phyloP scores from a whole-genome alignment of 2,329 filamentous ascomycete genomes.

The Helminthosporium solani region DNA sequence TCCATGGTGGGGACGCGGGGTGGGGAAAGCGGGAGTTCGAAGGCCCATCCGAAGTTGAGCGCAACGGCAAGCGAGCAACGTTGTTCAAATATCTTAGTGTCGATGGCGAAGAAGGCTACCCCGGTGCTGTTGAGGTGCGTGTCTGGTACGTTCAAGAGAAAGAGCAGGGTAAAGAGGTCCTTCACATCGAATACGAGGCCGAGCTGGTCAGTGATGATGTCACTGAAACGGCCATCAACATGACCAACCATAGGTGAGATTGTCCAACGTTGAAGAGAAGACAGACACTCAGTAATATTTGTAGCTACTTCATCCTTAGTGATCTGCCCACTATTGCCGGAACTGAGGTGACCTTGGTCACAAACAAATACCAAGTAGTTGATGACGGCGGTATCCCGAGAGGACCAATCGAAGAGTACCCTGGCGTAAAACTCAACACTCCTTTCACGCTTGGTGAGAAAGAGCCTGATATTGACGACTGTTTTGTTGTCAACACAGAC shows the following conservation, averaged over 20 bases:
- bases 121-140: constrained; percentile 75
- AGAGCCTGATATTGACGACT: constrained; percentile 82
- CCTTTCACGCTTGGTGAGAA: constrained; percentile 71
- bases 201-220: constrained; percentile 71
- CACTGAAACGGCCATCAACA: constrained; percentile 86
- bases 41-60: constrained; percentile 63
- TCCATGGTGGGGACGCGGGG: constrained; percentile 59
- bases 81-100: constrained; percentile 60
- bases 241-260: constrained; percentile 89
- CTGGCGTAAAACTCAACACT: constrained; percentile 64
- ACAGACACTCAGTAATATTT: constrained; percentile 2
- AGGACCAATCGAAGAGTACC: constrained; percentile 63
- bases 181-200: constrained; percentile 88
- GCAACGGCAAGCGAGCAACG: constrained; percentile 48
- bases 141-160: constrained; percentile 78
- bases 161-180: constrained; percentile 65
- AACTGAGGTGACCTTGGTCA: constrained; percentile 60
- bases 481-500: constrained; percentile 75
- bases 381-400: constrained; percentile 74
- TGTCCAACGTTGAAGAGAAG: neutral
- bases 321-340: constrained; percentile 60
- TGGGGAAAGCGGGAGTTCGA: constrained; percentile 81
- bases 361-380: constrained; percentile 69
- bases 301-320: constrained; percentile 68
- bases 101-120: constrained; percentile 87